Evolutionary conservation across 2,329 filamentous ascomycete species (phyloP).

Genomic region (Pseudopithomyces maydicus): DNA sequence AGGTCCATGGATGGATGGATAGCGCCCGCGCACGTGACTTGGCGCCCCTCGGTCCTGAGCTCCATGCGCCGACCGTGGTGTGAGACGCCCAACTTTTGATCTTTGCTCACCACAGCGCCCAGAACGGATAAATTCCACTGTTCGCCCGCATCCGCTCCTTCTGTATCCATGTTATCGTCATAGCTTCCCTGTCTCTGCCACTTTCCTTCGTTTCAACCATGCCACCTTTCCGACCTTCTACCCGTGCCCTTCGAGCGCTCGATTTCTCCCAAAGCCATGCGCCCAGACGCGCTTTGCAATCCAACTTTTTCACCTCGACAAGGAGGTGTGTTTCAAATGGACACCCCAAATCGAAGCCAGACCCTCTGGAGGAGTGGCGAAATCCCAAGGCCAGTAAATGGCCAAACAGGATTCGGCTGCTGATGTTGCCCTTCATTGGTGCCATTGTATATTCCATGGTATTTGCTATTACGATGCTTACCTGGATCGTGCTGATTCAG

Average conservation of each 20-base stretch:
- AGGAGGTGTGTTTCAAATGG: constrained; percentile 26
- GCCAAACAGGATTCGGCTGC: constrained; percentile 49
- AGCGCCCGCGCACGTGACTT: neutral
- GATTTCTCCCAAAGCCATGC: constrained; percentile 33
- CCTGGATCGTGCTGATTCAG: neutral
- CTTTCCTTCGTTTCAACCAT: constrained; percentile 29
- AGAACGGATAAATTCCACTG: constrained; percentile 12
- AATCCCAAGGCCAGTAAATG: constrained; percentile 43
- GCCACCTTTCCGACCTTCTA: constrained; percentile 33
- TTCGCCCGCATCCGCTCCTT: neutral
- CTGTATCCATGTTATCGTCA: constrained; percentile 17
- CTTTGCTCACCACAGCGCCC: constrained; percentile 9
- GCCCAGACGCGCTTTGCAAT: constrained; percentile 24
- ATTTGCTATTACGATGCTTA: constrained; percentile 19
- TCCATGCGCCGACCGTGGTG: constrained; percentile 36
- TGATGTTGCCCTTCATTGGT: constrained; percentile 57
- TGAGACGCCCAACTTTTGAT: constrained; percentile 25
- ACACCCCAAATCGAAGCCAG: constrained; percentile 26
- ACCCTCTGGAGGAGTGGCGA: constrained; percentile 40
- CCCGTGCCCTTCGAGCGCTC: constrained; percentile 30
- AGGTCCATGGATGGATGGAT: no score
- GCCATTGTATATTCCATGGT: constrained; percentile 66
- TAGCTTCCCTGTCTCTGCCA: constrained; percentile 15
- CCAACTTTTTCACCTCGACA: constrained; percentile 19
- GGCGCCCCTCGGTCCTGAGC: constrained; percentile 10